Percentiles rank a stretch among this genome's conserved stretches.
Evolutionary conservation across 1,284 basidiomycete species (phyloP).

Genomic region (Melampsora americana): DNA sequence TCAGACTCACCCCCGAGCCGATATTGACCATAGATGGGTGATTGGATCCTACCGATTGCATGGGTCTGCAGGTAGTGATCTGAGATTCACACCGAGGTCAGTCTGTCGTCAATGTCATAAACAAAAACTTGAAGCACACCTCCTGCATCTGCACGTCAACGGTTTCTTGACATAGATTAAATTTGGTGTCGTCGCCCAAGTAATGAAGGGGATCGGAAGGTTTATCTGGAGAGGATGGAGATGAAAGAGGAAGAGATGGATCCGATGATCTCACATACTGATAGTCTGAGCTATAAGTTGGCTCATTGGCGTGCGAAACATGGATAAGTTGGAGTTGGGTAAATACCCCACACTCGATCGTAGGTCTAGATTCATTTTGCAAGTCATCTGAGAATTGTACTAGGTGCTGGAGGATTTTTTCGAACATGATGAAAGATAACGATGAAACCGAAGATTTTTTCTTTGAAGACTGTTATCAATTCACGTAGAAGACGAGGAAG

Average conservation of each 20-base stretch:
- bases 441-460: too few species aligned
- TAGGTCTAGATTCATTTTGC: slow-evolving; percentile 32
- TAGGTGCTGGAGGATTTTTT: slow-evolving; percentile 37
- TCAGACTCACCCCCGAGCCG: too few species aligned
- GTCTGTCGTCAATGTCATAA: too few species aligned
- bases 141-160: too few species aligned
- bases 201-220: slow-evolving; percentile 29
- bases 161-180: slow-evolving; percentile 11
- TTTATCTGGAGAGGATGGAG: not conserved
- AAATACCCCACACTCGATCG: slow-evolving; percentile 32
- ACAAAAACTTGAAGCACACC: too few species aligned
- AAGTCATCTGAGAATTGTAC: slow-evolving; percentile 35
- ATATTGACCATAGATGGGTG: too few species aligned
- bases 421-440: slow-evolving; percentile 11
- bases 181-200: slow-evolving; percentile 25
- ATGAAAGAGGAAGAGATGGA: slow-evolving; percentile 25
- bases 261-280: too few species aligned
- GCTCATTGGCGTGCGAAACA: slow-evolving; percentile 38
- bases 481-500: too few species aligned
- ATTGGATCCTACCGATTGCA: too few species aligned
- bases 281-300: slow-evolving; percentile 25
- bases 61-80: too few species aligned
- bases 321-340: slow-evolving; percentile 16
- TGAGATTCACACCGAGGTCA: too few species aligned
- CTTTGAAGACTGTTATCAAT: too few species aligned